A percentile compares a stretch with the other conserved stretches of the same genome.
These are phyloP conservation scores for Eucalyptus marginata DNA, from an alignment of 345 rosid genomes.

Conservation along the genomic window DNA sequence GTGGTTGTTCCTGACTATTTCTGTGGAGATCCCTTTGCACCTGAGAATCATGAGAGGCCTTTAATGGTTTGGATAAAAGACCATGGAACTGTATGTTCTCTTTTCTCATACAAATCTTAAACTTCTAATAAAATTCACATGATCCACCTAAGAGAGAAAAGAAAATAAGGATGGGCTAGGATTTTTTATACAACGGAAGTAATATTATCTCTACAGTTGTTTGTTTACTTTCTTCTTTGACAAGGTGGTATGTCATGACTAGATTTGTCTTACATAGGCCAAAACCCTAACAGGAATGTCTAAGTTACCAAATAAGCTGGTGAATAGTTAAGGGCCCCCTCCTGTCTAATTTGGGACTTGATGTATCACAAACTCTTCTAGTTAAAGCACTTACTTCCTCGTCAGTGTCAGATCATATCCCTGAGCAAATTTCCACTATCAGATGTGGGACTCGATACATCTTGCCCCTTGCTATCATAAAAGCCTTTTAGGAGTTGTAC, in stretches of 20 bases:
- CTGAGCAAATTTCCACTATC: not conserved
- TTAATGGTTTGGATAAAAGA: slow-evolving; percentile 43
- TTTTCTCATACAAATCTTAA: not conserved
- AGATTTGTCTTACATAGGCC: not conserved
- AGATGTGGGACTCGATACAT: not conserved
- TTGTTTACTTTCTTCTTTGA: not conserved
- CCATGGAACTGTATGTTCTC: slow-evolving; percentile 46
- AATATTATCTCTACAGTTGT: not conserved
- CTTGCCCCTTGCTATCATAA: not conserved
- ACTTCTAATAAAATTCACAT: not conserved
- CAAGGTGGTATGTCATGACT: not conserved
- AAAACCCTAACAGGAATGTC: not conserved
- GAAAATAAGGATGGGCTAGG: not conserved
- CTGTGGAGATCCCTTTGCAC: slow-evolving; percentile 43
- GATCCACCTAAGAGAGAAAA: not conserved
- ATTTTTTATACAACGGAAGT: not conserved
- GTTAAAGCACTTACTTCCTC: not conserved
- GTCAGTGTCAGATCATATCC: not conserved
- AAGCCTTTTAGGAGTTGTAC: not conserved
- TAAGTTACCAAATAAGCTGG: not conserved
- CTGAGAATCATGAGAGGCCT: slow-evolving; percentile 25
- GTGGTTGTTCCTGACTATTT: slow-evolving; percentile 67
- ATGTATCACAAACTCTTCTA: not conserved
- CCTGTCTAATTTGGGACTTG: not conserved
- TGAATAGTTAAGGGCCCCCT: not conserved